Evolutionary conservation across 768 basidiomycete genomes (phyloP).

Genomic region (Agaricus sinodeliciosus): DNA sequence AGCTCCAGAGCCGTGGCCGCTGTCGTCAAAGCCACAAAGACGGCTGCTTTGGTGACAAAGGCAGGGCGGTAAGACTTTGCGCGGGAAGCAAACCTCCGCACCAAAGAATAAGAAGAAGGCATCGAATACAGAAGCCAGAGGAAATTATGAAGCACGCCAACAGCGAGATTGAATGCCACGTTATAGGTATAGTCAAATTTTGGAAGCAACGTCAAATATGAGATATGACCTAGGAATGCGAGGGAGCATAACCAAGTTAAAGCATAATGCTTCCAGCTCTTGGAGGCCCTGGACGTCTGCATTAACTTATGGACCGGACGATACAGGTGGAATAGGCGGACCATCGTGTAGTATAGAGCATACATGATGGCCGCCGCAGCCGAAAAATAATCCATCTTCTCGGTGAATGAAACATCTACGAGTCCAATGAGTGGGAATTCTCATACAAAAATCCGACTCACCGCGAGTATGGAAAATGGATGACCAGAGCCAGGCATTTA

Average conservation of each 20-base stretch:
- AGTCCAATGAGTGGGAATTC: neutral
- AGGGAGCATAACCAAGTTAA: constrained; percentile 53
- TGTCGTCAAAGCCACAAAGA: constrained; percentile 66
- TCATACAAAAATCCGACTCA: constrained; percentile 19
- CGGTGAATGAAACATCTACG: constrained; percentile 73
- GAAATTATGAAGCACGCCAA: constrained; percentile 75
- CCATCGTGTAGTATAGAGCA: constrained; percentile 69
- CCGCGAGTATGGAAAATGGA: constrained; percentile 90
- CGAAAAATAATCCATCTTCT: constrained; percentile 93
- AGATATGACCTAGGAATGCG: constrained; percentile 61
- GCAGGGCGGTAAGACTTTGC: constrained; percentile 52
- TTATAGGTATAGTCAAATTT: constrained; percentile 95
- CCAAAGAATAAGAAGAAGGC: constrained; percentile 36
- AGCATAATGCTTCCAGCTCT: constrained; percentile 15
- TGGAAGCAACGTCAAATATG: constrained; percentile 69
- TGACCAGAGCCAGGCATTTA: constrained; percentile 94
- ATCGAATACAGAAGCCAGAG: constrained; percentile 77
- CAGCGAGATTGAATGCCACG: constrained; percentile 70
- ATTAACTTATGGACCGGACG: constrained; percentile 18
- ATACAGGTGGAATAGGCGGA: constrained; percentile 77
- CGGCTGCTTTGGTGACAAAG: constrained; percentile 45
- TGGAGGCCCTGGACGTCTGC: constrained; percentile 17
- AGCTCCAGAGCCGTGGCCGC: constrained; percentile 76
- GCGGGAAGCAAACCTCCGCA: constrained; percentile 49
- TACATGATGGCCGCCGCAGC: constrained; percentile 81